These are phyloP conservation scores for Trifolium fragiferum DNA, from an alignment of 306 rosid species.

Conservation along the genomic window DNA sequence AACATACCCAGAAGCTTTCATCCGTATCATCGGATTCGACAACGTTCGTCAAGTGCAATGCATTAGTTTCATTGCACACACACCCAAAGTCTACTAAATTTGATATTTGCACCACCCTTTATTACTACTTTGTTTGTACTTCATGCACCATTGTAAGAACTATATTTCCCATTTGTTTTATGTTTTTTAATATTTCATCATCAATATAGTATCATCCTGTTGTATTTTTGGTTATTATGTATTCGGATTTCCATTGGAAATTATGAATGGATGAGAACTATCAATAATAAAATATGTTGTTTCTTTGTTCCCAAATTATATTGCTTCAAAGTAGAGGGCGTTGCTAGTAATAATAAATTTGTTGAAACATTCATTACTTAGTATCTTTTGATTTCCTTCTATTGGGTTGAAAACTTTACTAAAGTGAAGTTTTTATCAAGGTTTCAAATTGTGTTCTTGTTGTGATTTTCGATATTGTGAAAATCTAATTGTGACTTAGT, in stretches of 20 bases:
- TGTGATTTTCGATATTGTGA: neutral
- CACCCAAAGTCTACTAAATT: constrained; percentile 44
- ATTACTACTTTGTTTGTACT: constrained; percentile 36
- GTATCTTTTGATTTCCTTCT: neutral
- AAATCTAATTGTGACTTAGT: neutral
- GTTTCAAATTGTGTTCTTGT: neutral
- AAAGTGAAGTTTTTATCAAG: neutral
- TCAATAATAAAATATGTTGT: constrained; percentile 33
- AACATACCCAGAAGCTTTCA: constrained; percentile 48
- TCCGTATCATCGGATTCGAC: constrained; percentile 90
- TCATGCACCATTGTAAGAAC: constrained; percentile 39
- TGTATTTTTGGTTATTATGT: constrained; percentile 40
- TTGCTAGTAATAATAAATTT: too few relatives aligned
- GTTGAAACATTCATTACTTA: neutral
- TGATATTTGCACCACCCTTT: constrained; percentile 4
- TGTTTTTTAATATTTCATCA: constrained; percentile 28
- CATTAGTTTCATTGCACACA: constrained; percentile 86
- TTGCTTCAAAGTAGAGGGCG: neutral
- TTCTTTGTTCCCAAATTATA: constrained; percentile 20
- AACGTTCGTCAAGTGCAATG: constrained; percentile 80
- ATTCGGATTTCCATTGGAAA: constrained; percentile 46
- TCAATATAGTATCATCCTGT: neutral
- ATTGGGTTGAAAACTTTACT: neutral
- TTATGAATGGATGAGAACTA: constrained; percentile 51
- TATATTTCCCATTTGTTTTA: constrained; percentile 26